Percentiles rank a stretch among this genome's conserved stretches.
Evolutionary conservation across 2,329 filamentous ascomycete species (phyloP).

Genomic region (Fusarium stilboides): DNA sequence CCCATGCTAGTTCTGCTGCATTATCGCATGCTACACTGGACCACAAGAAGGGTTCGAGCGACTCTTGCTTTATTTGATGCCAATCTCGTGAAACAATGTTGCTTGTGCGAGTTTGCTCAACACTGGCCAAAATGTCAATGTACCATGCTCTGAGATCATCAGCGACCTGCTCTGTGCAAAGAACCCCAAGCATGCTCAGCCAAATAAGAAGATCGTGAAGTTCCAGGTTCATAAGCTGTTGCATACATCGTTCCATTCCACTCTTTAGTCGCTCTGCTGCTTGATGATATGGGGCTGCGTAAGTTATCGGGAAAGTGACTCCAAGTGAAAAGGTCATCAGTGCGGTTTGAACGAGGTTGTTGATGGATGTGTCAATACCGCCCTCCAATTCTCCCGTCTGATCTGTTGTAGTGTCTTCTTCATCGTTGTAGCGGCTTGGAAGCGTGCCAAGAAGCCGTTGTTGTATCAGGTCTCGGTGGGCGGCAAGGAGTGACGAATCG

Average conservation of each 20-base stretch:
- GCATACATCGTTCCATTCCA: background rate
- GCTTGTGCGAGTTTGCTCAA: background rate
- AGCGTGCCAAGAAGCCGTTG: conserved; percentile 8
- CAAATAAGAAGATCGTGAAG: background rate
- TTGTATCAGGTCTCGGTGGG: conserved; percentile 19
- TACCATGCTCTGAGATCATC: background rate
- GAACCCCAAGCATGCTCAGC: background rate
- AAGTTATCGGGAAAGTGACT: background rate
- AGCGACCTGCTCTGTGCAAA: conserved; percentile 6
- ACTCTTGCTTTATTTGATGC: background rate
- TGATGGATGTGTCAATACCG: background rate
- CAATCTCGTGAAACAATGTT: fast-evolving
- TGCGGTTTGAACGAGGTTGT: background rate
- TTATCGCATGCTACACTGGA: background rate
- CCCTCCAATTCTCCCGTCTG: fast-evolving
- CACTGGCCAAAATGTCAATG: fast-evolving
- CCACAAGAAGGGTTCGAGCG: background rate
- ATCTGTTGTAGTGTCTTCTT: fast-evolving
- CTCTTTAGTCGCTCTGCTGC: background rate
- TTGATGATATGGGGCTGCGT: conserved; percentile 5
- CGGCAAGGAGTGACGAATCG: conserved; percentile 5
- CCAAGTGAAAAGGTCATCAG: conserved; percentile 11
- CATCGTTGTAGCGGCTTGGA: background rate
- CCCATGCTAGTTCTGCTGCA: background rate
- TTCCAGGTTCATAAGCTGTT: fast-evolving